These are phyloP conservation scores for Oxalis stricta DNA, from an alignment of 441 rosid genomes.

Conservation along the genomic window DNA sequence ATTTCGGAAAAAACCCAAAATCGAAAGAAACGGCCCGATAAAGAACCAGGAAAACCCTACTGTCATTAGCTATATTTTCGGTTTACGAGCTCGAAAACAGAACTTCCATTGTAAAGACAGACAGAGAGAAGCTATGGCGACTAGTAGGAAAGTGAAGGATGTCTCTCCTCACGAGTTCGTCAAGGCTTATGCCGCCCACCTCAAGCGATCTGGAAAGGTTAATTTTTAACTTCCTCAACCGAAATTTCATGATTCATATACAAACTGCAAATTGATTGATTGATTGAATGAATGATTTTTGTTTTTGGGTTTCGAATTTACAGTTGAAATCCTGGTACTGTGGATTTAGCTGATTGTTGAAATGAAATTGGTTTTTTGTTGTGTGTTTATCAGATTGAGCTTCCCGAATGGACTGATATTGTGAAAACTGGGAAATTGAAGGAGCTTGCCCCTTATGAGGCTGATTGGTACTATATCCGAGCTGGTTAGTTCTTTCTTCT, in stretches of 20 bases:
- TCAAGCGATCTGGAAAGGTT: constrained; percentile 26
- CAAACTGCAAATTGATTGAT: neutral
- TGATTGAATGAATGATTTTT: neutral
- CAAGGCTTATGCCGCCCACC: constrained; percentile 24
- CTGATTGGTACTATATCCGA: constrained; percentile 80
- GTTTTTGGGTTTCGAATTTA: neutral
- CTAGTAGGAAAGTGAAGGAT: constrained; percentile 30
- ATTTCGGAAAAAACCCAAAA: too few species aligned
- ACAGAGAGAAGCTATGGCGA: constrained; percentile 42
- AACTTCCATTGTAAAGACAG: too few species aligned
- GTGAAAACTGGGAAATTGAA: constrained; percentile 72
- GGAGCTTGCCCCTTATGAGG: constrained; percentile 94
- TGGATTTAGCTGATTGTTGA: neutral
- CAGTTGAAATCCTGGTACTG: neutral
- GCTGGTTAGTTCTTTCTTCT: constrained; percentile 32
- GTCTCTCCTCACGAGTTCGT: constrained; percentile 24
- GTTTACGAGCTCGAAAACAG: too few species aligned
- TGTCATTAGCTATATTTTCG: too few species aligned
- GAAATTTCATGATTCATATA: too few species aligned
- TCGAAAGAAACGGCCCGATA: too few species aligned
- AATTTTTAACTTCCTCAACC: too few species aligned
- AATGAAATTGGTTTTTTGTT: neutral
- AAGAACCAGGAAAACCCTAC: too few species aligned
- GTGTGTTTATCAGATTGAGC: constrained; percentile 40
- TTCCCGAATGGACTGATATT: constrained; percentile 79